Evolutionary conservation across 2,329 filamentous ascomycete genomes (phyloP), one percentile per base, ranked within the genome.

Genomic region (Ophidiomyces ophidiicola): DNA sequence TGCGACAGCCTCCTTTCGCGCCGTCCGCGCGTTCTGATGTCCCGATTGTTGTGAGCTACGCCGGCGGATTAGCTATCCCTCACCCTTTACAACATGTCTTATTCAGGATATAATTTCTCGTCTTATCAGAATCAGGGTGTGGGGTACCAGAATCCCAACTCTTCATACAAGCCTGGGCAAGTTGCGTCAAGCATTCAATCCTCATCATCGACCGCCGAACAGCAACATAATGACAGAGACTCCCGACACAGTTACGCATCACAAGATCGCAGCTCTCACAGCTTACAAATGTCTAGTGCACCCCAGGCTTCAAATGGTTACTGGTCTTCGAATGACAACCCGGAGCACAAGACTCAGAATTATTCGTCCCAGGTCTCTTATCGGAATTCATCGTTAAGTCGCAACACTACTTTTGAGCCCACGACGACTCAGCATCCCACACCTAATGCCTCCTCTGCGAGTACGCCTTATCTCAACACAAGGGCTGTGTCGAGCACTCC

Each of bases 91-190:
- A 32, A 39, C 21, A 48, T 48, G 46, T 45, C 44, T 17, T 48
- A 46, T 18, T 30, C 41, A n/a, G 44, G 46, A 10, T 48, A 39
- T 25, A 41, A 39, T 7, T 48, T 44, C 6, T 20, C 40, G 10
- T 32, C 39, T 17, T 40, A 46, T 32, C 44, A 43, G 23, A 32
- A 46, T 11, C 21, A 35, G 25, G 10, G 36, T n/a, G 25, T 23
- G 6, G 34, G 43, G 6, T 31, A 29, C 12, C 39, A 42, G 20
- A 35, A 12, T 15, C 24, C 39, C 25, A 34, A 26, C 14, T 19
- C 26, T 15, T 31, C 34, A 7, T 38, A 40, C 32, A 26, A 37
- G 11, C 19, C 45, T 12, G 18, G 39, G 18, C 39, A 39, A 24
- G 19, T 33, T 6, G 17, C 32, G 18, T 34, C 41, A 6, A 37